Conservation (phyloP, 2,329 filamentous ascomycete genomes). For the Colletotrichum sp. region DNA sequence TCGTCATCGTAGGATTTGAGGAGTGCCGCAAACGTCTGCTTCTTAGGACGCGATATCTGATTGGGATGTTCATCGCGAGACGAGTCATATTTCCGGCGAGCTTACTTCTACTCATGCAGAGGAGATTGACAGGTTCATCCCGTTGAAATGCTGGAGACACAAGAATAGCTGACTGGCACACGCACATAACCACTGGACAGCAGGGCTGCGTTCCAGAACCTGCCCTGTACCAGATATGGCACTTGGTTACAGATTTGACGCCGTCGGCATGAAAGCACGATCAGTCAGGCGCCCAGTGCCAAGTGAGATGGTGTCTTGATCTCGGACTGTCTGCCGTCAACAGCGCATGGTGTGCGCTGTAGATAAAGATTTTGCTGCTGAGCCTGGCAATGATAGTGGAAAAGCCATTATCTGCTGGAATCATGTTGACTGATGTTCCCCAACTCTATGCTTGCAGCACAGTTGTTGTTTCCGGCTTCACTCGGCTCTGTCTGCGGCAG, state of each 20-base stretch:
- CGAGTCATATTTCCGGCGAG: not conserved
- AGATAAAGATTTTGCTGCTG: not conserved
- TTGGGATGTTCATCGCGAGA: not conserved
- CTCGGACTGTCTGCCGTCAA: conserved; percentile 1
- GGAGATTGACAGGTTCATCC: not conserved
- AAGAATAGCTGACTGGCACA: not conserved
- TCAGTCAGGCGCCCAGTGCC: not conserved
- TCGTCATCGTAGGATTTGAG: not conserved
- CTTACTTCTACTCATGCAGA: not conserved
- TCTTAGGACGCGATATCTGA: not conserved
- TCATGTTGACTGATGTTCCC: not conserved
- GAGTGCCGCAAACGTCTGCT: not conserved
- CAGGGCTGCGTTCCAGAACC: not conserved
- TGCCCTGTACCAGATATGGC: not conserved
- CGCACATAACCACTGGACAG: not conserved
- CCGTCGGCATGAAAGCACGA: conserved; percentile 1
- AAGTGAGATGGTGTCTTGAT: not conserved
- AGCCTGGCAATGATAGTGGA: not conserved
- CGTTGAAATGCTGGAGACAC: not conserved
- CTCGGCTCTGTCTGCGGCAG: not conserved
- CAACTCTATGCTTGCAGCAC: not conserved
- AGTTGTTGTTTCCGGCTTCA: not conserved
- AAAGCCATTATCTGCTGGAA: not conserved
- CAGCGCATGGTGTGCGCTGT: not conserved
- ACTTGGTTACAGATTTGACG: conserved; percentile 1